Evolutionary conservation across 2,329 filamentous ascomycete genomes (phyloP).

Genomic region (Penicillium brevicompactum): DNA sequence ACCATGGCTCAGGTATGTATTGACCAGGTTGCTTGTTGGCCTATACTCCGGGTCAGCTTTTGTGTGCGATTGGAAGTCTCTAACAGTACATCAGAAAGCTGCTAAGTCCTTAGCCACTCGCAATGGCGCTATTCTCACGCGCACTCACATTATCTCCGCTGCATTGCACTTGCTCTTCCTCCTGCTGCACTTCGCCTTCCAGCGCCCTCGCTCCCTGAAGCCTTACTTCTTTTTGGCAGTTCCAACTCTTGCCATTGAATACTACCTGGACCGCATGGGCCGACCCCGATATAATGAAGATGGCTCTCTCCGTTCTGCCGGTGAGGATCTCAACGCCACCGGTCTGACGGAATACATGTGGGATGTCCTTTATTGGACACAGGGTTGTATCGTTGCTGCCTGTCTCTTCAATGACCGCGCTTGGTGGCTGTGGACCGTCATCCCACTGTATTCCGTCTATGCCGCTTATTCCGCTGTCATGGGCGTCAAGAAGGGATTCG

Average conservation of each 20-base stretch:
- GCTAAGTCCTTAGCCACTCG: constrained; percentile 69
- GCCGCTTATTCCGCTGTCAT: constrained; percentile 49
- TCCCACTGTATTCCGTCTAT: constrained; percentile 53
- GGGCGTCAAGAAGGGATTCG: constrained; percentile 49
- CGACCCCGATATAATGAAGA: constrained; percentile 73
- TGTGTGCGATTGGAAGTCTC: background rate
- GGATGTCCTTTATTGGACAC: constrained; percentile 94
- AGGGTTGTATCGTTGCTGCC: constrained; percentile 72
- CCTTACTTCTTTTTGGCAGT: constrained; percentile 72
- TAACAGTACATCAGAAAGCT: constrained; percentile 45
- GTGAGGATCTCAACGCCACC: constrained; percentile 83
- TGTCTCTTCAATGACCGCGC: constrained; percentile 79
- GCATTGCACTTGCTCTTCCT: constrained; percentile 74
- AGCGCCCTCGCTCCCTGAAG: constrained; percentile 63
- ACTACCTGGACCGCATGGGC: constrained; percentile 80
- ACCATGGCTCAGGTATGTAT: constrained; percentile 32
- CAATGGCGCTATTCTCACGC: constrained; percentile 76
- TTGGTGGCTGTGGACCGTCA: constrained; percentile 64
- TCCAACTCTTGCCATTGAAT: constrained; percentile 78
- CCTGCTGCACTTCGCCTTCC: constrained; percentile 65
- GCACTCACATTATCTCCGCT: constrained; percentile 76
- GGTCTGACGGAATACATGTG: constrained; percentile 98
- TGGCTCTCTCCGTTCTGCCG: constrained; percentile 70
- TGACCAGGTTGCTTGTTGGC: background rate
- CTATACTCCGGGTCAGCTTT: background rate